phyloP scores from a whole-genome alignment of 495 filamentous ascomycete genomes.

The Lophium mytilinum region DNA sequence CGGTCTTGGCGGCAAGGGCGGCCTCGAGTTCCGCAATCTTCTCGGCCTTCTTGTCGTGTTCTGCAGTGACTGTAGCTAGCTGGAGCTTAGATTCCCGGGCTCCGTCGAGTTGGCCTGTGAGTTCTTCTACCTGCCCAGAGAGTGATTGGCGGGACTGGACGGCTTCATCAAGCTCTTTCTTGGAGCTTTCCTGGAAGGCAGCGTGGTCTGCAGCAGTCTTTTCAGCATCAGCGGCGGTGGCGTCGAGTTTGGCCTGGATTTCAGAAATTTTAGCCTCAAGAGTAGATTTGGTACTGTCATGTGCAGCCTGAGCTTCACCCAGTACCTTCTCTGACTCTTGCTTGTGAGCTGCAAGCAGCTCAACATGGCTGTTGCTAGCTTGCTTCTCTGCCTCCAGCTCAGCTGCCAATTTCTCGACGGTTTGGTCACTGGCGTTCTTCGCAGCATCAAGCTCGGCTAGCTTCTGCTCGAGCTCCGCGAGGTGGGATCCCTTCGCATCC shows the following conservation, averaged over 20 bases:
- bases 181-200: background rate
- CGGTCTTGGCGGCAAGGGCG: background rate
- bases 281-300: background rate
- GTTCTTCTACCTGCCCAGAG: background rate
- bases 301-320: background rate
- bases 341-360: background rate
- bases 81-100: background rate
- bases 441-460: constrained; percentile 1
- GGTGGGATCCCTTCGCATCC: background rate
- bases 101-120: background rate
- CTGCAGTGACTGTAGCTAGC: constrained; percentile 1
- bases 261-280: background rate
- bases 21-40: background rate
- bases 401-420: background rate
- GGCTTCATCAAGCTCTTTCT: constrained; percentile 3
- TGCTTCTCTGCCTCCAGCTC: background rate
- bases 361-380: background rate
- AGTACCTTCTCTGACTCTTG: constrained; percentile 1
- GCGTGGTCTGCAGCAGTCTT: background rate
- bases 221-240: background rate
- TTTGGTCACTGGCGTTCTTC: background rate
- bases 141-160: background rate
- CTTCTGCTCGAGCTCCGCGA: constrained; percentile 1
- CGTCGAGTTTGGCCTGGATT: background rate
- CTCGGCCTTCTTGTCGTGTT: constrained; percentile 2